phyloP scores from a whole-genome alignment of 2,329 filamentous ascomycete species.

The Xylariaceae sp. region DNA sequence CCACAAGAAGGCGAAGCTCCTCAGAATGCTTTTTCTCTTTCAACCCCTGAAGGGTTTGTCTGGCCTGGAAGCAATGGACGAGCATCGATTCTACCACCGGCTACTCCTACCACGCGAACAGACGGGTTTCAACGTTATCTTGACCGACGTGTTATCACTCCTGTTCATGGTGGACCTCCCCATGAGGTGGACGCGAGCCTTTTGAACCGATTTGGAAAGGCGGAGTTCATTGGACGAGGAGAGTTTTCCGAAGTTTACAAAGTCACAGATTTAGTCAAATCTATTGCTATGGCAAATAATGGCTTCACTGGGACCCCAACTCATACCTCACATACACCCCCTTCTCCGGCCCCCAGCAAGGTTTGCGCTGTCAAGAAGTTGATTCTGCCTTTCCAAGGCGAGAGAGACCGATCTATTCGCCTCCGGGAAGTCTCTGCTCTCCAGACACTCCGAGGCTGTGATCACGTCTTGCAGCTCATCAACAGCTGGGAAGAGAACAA shows the following conservation, averaged over 20 bases:
- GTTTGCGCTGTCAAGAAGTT: conserved; percentile 95
- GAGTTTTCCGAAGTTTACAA: conserved; percentile 93
- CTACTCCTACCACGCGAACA: conserved; percentile 71
- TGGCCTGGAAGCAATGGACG: conserved; percentile 34
- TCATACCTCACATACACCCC: conserved; percentile 45
- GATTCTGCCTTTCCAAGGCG: conserved; percentile 72
- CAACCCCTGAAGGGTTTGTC: conserved; percentile 34
- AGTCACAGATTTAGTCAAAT: conserved; percentile 50
- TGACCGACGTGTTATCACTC: conserved; percentile 61
- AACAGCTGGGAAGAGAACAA: conserved; percentile 84
- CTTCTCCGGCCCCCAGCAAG: conserved; percentile 49
- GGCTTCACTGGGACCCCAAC: conserved; percentile 44
- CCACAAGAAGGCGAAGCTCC: conserved; percentile 71
- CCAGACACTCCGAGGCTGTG: conserved; percentile 69
- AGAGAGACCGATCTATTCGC: conserved; percentile 76
- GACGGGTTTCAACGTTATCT: conserved; percentile 55
- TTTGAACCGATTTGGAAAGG: conserved; percentile 71
- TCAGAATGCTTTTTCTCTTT: conserved; percentile 63
- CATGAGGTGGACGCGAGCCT: conserved; percentile 73
- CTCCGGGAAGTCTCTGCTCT: conserved; percentile 80
- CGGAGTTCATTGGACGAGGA: conserved; percentile 77
- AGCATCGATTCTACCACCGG: conserved; percentile 57
- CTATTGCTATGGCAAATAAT: conserved; percentile 39
- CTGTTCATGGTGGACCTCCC: conserved; percentile 65
- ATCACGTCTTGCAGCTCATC: conserved; percentile 80